phyloP scores from a whole-genome alignment of 1,284 basidiomycete genomes.

The Ceratobasidium sp. region DNA sequence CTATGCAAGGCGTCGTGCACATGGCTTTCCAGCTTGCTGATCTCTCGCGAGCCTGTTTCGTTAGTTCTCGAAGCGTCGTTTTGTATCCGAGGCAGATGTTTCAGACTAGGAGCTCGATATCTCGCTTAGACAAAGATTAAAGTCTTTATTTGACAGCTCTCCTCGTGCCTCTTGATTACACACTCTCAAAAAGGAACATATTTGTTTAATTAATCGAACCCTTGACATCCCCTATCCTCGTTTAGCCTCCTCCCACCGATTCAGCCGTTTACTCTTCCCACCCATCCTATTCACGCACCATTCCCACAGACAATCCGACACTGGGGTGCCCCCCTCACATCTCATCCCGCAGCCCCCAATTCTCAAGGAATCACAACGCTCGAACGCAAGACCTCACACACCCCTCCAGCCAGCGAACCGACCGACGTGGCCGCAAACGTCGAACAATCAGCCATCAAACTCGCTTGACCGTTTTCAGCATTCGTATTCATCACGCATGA shows the following conservation, averaged over 20 bases:
- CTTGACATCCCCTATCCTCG: background rate
- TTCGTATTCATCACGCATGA: no score
- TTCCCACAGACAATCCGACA: background rate
- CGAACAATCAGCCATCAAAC: constrained; percentile 1
- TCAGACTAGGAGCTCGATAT: background rate
- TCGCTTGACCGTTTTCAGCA: background rate
- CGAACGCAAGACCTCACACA: background rate
- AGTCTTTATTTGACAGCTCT: no score
- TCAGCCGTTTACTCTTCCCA: background rate
- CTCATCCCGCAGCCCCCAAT: constrained; percentile 9
- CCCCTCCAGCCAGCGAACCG: background rate
- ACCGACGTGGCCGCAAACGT: background rate
- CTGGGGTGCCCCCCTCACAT: background rate
- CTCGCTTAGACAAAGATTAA: no score
- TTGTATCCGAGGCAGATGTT: background rate
- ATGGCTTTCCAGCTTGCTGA: no score
- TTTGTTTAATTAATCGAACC: background rate
- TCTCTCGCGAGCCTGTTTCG: no score
- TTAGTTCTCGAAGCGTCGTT: background rate
- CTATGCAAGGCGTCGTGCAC: background rate
- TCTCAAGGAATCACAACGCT: background rate
- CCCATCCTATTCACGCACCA: background rate
- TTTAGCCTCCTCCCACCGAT: background rate
- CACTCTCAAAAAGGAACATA: no score
- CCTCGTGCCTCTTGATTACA: no score